A percentile compares a stretch with the other conserved stretches of the same genome.
Conservation (phyloP, 2,329 filamentous ascomycete species). For the Seiridium unicorne region DNA sequence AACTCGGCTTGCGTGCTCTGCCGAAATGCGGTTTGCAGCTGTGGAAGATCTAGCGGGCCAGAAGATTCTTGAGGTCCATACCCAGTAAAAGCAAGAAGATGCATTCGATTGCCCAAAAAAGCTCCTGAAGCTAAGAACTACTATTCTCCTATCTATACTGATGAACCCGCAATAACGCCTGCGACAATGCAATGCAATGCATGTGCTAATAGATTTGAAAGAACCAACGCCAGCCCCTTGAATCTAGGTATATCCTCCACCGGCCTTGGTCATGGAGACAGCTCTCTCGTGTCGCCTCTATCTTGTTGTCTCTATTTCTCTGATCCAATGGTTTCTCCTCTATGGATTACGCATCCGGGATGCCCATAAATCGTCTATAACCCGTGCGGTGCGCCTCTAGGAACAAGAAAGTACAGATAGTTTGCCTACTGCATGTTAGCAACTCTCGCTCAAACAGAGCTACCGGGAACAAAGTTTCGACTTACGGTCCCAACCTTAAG, state of each 20-base stretch:
- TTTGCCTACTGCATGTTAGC: conserved; percentile 52
- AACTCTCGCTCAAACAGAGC: background rate
- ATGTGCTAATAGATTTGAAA: background rate
- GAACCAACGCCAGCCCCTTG: conserved; percentile 2
- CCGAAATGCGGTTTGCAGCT: too few relatives aligned
- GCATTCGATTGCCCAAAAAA: background rate
- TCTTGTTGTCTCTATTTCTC: background rate
- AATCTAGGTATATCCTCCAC: background rate
- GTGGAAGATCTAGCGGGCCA: too few relatives aligned
- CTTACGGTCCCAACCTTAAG: conserved; percentile 62
- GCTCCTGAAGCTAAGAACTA: background rate
- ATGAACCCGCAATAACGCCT: background rate
- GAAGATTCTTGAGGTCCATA: too few relatives aligned
- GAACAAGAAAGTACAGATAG: conserved; percentile 83
- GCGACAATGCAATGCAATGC: conserved; percentile 2
- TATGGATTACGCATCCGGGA: conserved; percentile 25
- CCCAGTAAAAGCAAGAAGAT: too few relatives aligned
- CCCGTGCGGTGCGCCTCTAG: conserved; percentile 82
- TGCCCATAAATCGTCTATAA: conserved; percentile 57
- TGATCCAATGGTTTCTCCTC: too few relatives aligned
- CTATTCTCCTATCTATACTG: too few relatives aligned
- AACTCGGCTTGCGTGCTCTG: too few relatives aligned
- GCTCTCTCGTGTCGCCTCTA: background rate
- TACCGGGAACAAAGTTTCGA: conserved; percentile 16
- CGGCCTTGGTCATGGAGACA: background rate